Evolutionary conservation across 1,284 basidiomycete species (phyloP), one percentile per base, ranked within the genome.

Genomic region (Mrakiaceae sp.): DNA sequence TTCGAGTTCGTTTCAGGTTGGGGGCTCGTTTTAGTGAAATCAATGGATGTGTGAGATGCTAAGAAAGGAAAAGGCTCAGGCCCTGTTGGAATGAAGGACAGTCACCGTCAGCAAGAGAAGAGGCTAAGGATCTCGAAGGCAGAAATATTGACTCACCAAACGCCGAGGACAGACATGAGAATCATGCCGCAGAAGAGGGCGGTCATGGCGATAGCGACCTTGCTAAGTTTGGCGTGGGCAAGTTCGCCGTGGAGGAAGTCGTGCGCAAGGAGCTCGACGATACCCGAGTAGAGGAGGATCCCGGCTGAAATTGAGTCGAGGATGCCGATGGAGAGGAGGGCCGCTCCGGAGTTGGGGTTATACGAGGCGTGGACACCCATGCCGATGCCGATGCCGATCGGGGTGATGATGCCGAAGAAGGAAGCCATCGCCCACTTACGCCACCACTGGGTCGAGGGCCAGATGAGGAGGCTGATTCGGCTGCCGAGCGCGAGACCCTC

Each of bases 281-380:
- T 58, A 0, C 71, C 74, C 0, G 70, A 72, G 64, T 75, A 76
- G 49, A 75, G 68, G 39, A 76, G 67, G 10, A 76, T 71, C 2
- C 75, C 75, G 0, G 75, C 74, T 5, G 71, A 73, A 46, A 76
- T 66, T 8, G 70, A 66, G 61, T 74, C 71, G 48, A 76, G 70
- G 11, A 71, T 68, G 11, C 73, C 74, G 58, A 73, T 69, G 3
- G 70, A 69, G 47, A 75, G 69, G 4, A 76, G 66, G 0, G 74
- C 72, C 0, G 70, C 67, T 3, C 69, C 66, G 8, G 68, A 69
- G 62, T 75, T 74, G 4, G 72, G 70, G 61, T 72, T 75, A 68
- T 74, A 76, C 8, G 49, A 60, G 12, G 66, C 16, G 56, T 74
- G 69, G 0, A 74, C 72, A 0, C 71, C 74, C 46, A 75, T 71